Percentiles rank a stretch among this genome's conserved stretches.
Evolutionary conservation across 352 stramenopile genomes (phyloP).

Genomic region (Chrysophaeum taylorii): DNA sequence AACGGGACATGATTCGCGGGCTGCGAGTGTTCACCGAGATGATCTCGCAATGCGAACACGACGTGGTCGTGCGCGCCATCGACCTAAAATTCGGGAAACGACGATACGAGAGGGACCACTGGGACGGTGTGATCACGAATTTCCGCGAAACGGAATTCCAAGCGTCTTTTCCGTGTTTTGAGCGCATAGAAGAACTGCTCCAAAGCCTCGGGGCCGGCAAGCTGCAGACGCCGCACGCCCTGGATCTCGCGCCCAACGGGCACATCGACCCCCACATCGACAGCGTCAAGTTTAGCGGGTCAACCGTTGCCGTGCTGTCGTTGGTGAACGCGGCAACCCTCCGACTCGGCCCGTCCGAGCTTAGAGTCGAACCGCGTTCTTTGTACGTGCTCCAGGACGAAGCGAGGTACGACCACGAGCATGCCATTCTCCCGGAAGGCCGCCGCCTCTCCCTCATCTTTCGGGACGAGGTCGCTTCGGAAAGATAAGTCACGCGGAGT

Average conservation of each 20-base stretch:
- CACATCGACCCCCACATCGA: slow-evolving; percentile 25
- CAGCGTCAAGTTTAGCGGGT: slow-evolving; percentile 29
- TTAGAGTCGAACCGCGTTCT: slow-evolving; percentile 18
- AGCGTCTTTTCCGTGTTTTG: too few relatives aligned
- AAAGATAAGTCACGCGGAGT: too few relatives aligned
- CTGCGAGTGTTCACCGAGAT: too few relatives aligned
- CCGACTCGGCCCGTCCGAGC: slow-evolving; percentile 7
- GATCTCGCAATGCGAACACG: too few relatives aligned
- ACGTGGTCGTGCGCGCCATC: too few relatives aligned
- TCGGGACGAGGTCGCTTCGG: too few relatives aligned
- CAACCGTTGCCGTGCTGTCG: slow-evolving; percentile 21
- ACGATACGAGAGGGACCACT: slow-evolving; percentile 28
- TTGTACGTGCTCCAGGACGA: slow-evolving; percentile 25
- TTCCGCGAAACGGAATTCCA: slow-evolving; percentile 24
- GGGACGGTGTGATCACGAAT: slow-evolving; percentile 23
- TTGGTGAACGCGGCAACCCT: too few relatives aligned
- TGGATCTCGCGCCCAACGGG: slow-evolving; percentile 22
- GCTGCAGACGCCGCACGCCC: slow-evolving; percentile 22
- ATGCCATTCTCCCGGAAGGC: slow-evolving; percentile 10
- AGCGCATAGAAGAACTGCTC: too few relatives aligned
- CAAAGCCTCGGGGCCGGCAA: too few relatives aligned
- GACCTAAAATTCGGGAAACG: too few relatives aligned
- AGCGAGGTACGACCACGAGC: slow-evolving; percentile 16
- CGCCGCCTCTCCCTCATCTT: slow-evolving; percentile 24
- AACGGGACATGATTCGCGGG: too few relatives aligned